Percentiles rank a stretch among this genome's conserved stretches.
These are phyloP conservation scores for Xylaria arbuscula DNA, from an alignment of 2,329 filamentous ascomycete genomes.

Conservation along the genomic window DNA sequence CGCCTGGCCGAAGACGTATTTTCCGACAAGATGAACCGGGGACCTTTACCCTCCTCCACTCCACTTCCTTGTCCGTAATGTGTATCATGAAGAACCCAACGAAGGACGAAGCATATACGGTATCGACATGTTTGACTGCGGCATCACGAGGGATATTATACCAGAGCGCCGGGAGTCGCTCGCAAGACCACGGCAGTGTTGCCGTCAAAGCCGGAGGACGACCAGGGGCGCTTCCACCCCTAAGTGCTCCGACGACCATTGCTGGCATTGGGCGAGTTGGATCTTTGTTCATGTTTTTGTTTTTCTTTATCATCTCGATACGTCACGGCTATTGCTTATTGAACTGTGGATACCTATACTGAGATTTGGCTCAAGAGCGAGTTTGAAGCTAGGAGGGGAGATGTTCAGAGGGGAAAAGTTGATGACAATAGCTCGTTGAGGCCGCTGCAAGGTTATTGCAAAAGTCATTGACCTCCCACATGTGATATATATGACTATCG, in stretches of 20 bases:
- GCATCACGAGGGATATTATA: constrained; percentile 31
- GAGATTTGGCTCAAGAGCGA: constrained; percentile 41
- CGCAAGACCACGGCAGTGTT: constrained; percentile 28
- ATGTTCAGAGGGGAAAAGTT: constrained; percentile 29
- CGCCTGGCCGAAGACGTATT: constrained; percentile 30
- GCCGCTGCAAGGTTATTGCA: constrained; percentile 2
- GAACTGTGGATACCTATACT: constrained; percentile 48
- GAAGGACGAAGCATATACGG: constrained; percentile 35
- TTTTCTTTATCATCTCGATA: constrained; percentile 39
- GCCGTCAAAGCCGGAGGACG: constrained; percentile 14
- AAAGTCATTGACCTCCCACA: constrained; percentile 26
- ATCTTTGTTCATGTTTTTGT: constrained; percentile 32
- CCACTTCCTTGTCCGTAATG: constrained; percentile 38
- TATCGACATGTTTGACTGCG: constrained; percentile 17
- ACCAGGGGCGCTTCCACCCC: constrained; percentile 9
- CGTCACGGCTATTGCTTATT: constrained; percentile 44
- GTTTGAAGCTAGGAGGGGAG: constrained; percentile 35
- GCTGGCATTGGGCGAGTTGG: constrained; percentile 43
- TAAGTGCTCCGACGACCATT: constrained; percentile 30
- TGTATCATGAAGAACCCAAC: constrained; percentile 38
- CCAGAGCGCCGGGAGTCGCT: constrained; percentile 29
- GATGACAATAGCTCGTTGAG: constrained; percentile 21
- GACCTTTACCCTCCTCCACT: constrained; percentile 22
- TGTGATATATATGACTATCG: constrained; percentile 33
- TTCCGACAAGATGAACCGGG: constrained; percentile 30